Evolutionary conservation across 2,329 filamentous ascomycete species (phyloP).

Genomic region (Penicillium sumatraense): DNA sequence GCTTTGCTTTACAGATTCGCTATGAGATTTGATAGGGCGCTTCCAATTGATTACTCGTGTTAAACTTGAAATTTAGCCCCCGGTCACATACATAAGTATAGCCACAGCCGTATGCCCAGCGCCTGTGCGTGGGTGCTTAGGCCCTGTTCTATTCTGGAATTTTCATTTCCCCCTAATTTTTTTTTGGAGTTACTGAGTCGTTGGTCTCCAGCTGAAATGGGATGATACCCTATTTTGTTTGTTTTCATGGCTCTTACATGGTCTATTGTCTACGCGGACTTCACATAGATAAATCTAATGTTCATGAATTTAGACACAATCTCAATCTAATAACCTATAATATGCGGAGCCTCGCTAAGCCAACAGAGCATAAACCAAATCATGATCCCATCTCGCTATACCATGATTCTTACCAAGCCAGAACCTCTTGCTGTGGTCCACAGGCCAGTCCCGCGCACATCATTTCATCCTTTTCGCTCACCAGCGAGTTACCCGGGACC

Average conservation of each 20-base stretch:
- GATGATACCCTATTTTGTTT: neutral
- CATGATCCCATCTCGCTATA: neutral
- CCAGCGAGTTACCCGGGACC: slow-evolving; percentile 17
- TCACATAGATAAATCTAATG: neutral
- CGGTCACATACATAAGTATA: too few species aligned
- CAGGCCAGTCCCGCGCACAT: slow-evolving; percentile 28
- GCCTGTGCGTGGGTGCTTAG: too few species aligned
- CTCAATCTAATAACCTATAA: neutral
- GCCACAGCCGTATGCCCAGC: too few species aligned
- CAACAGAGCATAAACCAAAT: neutral
- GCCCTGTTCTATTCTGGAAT: too few species aligned
- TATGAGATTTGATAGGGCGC: too few species aligned
- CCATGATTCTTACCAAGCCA: slow-evolving; percentile 27
- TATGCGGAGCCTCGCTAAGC: neutral
- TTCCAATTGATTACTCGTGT: too few species aligned
- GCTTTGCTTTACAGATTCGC: too few species aligned
- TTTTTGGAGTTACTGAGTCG: neutral
- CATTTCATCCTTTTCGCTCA: slow-evolving; percentile 31
- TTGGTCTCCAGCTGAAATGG: neutral
- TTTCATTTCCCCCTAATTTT: too few species aligned
- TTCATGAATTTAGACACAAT: neutral
- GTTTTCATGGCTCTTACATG: neutral
- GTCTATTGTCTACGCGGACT: neutral
- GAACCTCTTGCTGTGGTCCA: slow-evolving; percentile 25
- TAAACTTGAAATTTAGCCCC: too few species aligned